Percentiles rank a stretch among this genome's conserved stretches.
These are phyloP conservation scores for Leishmania mexicana DNA, from an alignment of 208 protist genomes.

Conservation along the genomic window DNA sequence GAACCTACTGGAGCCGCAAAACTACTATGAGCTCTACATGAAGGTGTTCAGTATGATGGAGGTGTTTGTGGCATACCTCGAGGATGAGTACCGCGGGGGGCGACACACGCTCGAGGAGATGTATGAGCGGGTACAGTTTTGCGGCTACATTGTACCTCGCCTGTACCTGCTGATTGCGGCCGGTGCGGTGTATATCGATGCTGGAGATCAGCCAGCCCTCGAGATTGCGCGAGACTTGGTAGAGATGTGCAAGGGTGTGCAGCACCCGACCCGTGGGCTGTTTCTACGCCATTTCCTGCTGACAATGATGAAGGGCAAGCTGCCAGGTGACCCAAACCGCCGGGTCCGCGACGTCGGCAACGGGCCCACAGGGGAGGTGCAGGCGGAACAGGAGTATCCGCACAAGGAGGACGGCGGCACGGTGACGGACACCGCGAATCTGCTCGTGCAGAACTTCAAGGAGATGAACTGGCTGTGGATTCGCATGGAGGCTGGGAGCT, in stretches of 20 bases:
- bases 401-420: slow-evolving; percentile 55
- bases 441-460: slow-evolving; percentile 98
- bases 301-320: slow-evolving; percentile 95
- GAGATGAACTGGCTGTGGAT: slow-evolving; percentile 99
- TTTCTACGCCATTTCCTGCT: slow-evolving; percentile 98
- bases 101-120: slow-evolving; percentile 83
- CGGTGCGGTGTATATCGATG: slow-evolving; percentile 95
- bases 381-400: neutral
- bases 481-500: slow-evolving; percentile 96
- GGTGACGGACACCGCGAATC: slow-evolving; percentile 93
- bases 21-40: slow-evolving; percentile 98
- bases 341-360: slow-evolving; percentile 6
- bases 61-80: slow-evolving; percentile 88
- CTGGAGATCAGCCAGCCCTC: slow-evolving; percentile 83
- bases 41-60: slow-evolving; percentile 93
- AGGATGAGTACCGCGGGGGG: slow-evolving; percentile 64
- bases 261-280: slow-evolving; percentile 98
- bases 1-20: slow-evolving; percentile 94
- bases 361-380: neutral
- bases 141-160: slow-evolving; percentile 97
- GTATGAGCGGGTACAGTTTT: slow-evolving; percentile 98
- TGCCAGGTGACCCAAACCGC: slow-evolving; percentile 93
- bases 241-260: slow-evolving; percentile 99
- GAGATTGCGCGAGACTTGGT: slow-evolving; percentile 97
- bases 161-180: slow-evolving; percentile 98